Evolutionary conservation across 192 early-diverging fungal species (phyloP).

Genomic region (Gonapodya sp.): DNA sequence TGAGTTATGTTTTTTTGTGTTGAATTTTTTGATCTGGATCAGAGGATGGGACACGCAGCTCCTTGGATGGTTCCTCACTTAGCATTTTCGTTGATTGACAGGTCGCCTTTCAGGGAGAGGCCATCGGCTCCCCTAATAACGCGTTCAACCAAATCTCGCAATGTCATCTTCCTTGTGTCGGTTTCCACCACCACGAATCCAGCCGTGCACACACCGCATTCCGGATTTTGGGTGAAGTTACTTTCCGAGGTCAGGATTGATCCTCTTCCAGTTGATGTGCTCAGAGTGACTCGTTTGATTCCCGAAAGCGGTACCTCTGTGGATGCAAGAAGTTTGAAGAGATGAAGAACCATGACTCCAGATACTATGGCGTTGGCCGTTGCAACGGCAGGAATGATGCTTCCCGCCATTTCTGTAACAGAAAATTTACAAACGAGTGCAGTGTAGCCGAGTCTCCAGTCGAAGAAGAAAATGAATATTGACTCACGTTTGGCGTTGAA

Average conservation of each 20-base stretch:
- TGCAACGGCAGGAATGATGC: slow-evolving; percentile 96
- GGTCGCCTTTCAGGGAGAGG: slow-evolving; percentile 57
- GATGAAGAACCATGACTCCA: slow-evolving; percentile 84
- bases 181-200: slow-evolving; percentile 49
- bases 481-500: slow-evolving; percentile 79
- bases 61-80: slow-evolving; percentile 25
- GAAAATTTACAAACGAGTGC: too few species aligned
- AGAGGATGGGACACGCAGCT: neutral
- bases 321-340: slow-evolving; percentile 53
- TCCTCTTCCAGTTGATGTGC: neutral
- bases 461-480: slow-evolving; percentile 7
- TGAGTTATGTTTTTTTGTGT: too few species aligned
- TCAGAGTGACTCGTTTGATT: neutral
- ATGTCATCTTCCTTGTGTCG: slow-evolving; percentile 46
- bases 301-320: neutral
- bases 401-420: slow-evolving; percentile 87
- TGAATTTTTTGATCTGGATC: too few species aligned
- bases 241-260: slow-evolving; percentile 33
- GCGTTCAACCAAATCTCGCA: slow-evolving; percentile 54
- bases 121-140: slow-evolving; percentile 31
- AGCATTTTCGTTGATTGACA: slow-evolving; percentile 58
- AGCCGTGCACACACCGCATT: slow-evolving; percentile 67
- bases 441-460: slow-evolving; percentile 5
- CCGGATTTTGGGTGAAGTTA: slow-evolving; percentile 64
- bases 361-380: slow-evolving; percentile 96